Conservation (phyloP, 208 protist species). For the Vickermania ingenoplastis region DNA sequence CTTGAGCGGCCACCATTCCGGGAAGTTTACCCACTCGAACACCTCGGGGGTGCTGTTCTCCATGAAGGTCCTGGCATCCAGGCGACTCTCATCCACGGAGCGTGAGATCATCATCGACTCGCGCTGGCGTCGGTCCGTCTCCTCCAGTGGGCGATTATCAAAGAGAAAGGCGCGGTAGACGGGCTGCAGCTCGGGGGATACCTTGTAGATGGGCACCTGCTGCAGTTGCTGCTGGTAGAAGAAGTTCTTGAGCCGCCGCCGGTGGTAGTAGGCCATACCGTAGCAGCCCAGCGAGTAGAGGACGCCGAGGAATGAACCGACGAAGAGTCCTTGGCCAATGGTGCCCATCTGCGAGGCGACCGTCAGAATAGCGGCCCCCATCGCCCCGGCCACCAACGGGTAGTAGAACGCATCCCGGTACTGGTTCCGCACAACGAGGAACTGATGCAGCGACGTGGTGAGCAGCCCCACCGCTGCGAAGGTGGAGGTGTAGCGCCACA, state of each 20-base stretch:
- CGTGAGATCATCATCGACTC: constrained; percentile 46
- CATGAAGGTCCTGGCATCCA: constrained; percentile 71
- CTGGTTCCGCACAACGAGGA: constrained; percentile 66
- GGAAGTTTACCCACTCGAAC: constrained; percentile 84
- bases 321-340: constrained; percentile 57
- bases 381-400: constrained; percentile 51
- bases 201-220: constrained; percentile 71
- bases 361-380: constrained; percentile 37
- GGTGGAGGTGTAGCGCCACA: constrained; percentile 77
- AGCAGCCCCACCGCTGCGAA: constrained; percentile 60
- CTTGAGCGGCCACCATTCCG: constrained; percentile 85
- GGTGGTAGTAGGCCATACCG: constrained; percentile 67
- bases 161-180: constrained; percentile 78
- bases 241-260: constrained; percentile 49
- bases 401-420: constrained; percentile 75
- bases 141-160: constrained; percentile 75
- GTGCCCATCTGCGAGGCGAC: constrained; percentile 59
- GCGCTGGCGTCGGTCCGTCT: constrained; percentile 30
- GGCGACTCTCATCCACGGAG: constrained; percentile 37
- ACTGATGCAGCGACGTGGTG: constrained; percentile 63
- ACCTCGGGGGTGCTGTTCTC: constrained; percentile 80
- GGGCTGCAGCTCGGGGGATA: constrained; percentile 77
- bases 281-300: constrained; percentile 68
- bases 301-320: constrained; percentile 52
- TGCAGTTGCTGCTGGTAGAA: constrained; percentile 62